Conservation (phyloP, 345 rosid species). For the Eucalyptus rudis region DNA sequence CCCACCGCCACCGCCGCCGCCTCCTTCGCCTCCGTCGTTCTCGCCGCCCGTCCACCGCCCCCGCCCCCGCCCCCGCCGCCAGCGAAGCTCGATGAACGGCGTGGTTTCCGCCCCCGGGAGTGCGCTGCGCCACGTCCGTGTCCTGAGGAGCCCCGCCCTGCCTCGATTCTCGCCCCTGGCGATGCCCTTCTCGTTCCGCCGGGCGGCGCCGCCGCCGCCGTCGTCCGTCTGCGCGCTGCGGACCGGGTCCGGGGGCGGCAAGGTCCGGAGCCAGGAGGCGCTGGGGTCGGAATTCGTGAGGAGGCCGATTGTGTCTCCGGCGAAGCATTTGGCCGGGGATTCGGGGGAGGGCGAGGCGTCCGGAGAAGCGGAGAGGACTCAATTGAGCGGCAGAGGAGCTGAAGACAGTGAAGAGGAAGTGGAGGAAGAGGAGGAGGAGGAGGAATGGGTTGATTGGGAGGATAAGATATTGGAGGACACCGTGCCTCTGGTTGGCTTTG, state of each 20-base stretch:
- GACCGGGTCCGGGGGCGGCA: constrained; percentile 48
- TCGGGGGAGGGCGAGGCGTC: constrained; percentile 27
- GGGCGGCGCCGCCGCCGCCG: background rate
- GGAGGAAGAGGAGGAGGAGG: constrained; percentile 17
- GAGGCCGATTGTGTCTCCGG: constrained; percentile 21
- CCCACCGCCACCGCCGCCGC: background rate
- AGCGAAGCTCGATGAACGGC: background rate
- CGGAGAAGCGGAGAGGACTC: background rate
- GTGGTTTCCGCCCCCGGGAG: constrained; percentile 33
- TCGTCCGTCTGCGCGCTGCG: constrained; percentile 30
- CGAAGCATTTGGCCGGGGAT: constrained; percentile 13
- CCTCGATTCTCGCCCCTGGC: constrained; percentile 17
- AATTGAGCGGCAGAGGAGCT: background rate
- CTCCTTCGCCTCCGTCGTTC: background rate
- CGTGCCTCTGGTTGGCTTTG: constrained; percentile 86
- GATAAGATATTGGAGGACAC: constrained; percentile 84
- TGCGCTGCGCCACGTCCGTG: constrained; percentile 12
- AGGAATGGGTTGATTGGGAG: constrained; percentile 63
- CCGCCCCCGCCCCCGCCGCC: background rate
- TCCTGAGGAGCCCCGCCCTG: constrained; percentile 12
- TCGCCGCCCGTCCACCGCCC: too few species aligned
- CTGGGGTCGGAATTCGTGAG: constrained; percentile 35
- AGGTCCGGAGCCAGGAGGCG: constrained; percentile 18
- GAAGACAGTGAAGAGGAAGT: constrained; percentile 12
- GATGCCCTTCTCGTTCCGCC: constrained; percentile 7